Conservation (phyloP, 352 stramenopile species). For the Globisporangium nodosum region DNA sequence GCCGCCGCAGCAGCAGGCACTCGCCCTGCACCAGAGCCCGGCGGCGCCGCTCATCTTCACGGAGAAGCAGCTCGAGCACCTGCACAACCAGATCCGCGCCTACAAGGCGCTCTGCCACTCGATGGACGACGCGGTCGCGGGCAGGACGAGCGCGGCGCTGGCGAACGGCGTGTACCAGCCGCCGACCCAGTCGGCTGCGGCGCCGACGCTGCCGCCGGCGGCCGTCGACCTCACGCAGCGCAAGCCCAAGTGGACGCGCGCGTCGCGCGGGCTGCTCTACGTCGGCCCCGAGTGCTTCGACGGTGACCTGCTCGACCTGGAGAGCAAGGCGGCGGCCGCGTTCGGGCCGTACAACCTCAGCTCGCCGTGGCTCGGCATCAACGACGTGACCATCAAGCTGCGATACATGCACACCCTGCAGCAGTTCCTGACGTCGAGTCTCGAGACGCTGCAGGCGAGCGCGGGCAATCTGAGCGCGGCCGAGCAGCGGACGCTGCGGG, state of each 20-base stretch:
- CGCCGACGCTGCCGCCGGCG: neutral
- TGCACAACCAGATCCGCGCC: constrained; percentile 82
- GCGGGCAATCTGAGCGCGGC: constrained; percentile 23
- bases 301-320: constrained; percentile 56
- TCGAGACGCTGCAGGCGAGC: constrained; percentile 55
- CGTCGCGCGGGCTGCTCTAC: constrained; percentile 42
- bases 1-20: constrained; percentile 23
- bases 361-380: constrained; percentile 54
- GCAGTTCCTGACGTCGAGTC: constrained; percentile 54
- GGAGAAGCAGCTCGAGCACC: constrained; percentile 79
- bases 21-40: constrained; percentile 32
- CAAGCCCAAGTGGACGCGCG: constrained; percentile 64
- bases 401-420: constrained; percentile 69
- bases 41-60: constrained; percentile 56
- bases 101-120: constrained; percentile 82
- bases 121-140: constrained; percentile 61
- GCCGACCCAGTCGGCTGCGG: neutral
- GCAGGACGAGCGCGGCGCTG: constrained; percentile 3
- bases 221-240: constrained; percentile 28
- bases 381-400: constrained; percentile 70
- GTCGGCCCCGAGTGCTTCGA: constrained; percentile 62
- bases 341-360: constrained; percentile 62
- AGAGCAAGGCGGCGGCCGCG: constrained; percentile 36
- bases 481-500: constrained; percentile 45
- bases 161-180: neutral